Conservation (phyloP, 148 eudicot species). For the Polygonum maritimum region DNA sequence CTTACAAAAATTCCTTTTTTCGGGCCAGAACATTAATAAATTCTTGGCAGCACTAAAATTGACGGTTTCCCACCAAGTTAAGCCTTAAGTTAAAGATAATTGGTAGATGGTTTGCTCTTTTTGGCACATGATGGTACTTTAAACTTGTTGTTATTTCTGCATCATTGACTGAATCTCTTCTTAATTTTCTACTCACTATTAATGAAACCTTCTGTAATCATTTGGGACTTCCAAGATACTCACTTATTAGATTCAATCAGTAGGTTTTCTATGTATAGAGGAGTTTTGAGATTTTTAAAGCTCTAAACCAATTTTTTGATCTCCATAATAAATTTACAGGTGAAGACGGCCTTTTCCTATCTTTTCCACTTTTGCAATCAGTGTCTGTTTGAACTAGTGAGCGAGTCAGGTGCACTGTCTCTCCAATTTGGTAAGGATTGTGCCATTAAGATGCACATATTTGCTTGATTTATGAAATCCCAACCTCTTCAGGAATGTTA, state of each 20-base stretch:
- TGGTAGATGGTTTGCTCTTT: background rate
- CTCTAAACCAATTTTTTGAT: background rate
- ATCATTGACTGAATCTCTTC: background rate
- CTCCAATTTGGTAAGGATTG: background rate
- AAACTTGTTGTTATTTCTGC: background rate
- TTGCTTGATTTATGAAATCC: conserved; percentile 1
- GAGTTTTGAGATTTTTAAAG: background rate
- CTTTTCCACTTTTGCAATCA: background rate
- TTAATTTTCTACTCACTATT: too few species aligned
- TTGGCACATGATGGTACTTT: background rate
- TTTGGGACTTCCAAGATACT: background rate
- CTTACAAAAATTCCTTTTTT: too few species aligned
- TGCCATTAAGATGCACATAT: background rate
- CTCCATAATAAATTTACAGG: too few species aligned
- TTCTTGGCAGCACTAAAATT: background rate
- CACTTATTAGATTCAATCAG: too few species aligned
- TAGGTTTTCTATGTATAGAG: background rate
- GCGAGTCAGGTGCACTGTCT: background rate
- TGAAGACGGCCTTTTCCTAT: background rate
- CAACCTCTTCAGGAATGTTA: background rate
- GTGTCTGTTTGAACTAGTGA: background rate
- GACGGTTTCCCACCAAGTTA: background rate
- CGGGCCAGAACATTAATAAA: background rate
- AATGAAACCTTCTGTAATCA: background rate
- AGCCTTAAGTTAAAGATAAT: background rate